A percentile compares a stretch with the other conserved stretches of the same genome.
These are phyloP conservation scores for Oxytropis ochrocephala DNA, from an alignment of 306 rosid species.

Conservation along the genomic window DNA sequence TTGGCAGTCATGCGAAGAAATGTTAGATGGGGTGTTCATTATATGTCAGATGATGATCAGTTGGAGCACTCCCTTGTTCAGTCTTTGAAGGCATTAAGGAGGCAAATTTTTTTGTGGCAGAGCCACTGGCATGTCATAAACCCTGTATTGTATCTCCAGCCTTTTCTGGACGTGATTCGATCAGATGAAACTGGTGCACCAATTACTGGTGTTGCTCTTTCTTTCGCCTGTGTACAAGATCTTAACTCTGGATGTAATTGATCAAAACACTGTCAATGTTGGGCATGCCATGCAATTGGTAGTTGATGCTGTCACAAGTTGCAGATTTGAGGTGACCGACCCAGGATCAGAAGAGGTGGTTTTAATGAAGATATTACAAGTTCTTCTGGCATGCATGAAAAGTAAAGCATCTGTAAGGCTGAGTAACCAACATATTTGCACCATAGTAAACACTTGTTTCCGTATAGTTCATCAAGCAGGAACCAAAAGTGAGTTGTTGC, in stretches of 20 bases:
- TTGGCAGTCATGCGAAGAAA: slow-evolving; percentile 97
- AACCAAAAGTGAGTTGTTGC: slow-evolving; percentile 81
- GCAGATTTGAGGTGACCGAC: slow-evolving; percentile 95
- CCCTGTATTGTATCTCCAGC: slow-evolving; percentile 73
- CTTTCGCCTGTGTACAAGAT: slow-evolving; percentile 26
- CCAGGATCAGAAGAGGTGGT: slow-evolving; percentile 95
- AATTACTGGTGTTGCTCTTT: slow-evolving; percentile 83
- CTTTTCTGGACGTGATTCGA: slow-evolving; percentile 80
- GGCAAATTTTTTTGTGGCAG: slow-evolving; percentile 69
- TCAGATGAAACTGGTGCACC: slow-evolving; percentile 96
- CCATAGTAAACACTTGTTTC: slow-evolving; percentile 83
- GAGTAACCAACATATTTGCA: slow-evolving; percentile 91
- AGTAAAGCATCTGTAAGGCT: slow-evolving; percentile 75
- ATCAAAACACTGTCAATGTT: slow-evolving; percentile 52
- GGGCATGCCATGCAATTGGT: slow-evolving; percentile 77
- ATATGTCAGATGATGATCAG: slow-evolving; percentile 86
- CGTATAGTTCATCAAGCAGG: slow-evolving; percentile 95
- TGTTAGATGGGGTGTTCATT: slow-evolving; percentile 94
- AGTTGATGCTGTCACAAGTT: slow-evolving; percentile 92
- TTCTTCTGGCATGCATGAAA: slow-evolving; percentile 83
- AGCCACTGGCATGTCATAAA: slow-evolving; percentile 70
- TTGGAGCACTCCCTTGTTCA: slow-evolving; percentile 83
- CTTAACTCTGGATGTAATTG: too few relatives aligned
- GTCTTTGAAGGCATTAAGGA: slow-evolving; percentile 70
- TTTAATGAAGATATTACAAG: slow-evolving; percentile 86